phyloP scores from a whole-genome alignment of 441 rosid species.

The Syzygium malaccense region DNA sequence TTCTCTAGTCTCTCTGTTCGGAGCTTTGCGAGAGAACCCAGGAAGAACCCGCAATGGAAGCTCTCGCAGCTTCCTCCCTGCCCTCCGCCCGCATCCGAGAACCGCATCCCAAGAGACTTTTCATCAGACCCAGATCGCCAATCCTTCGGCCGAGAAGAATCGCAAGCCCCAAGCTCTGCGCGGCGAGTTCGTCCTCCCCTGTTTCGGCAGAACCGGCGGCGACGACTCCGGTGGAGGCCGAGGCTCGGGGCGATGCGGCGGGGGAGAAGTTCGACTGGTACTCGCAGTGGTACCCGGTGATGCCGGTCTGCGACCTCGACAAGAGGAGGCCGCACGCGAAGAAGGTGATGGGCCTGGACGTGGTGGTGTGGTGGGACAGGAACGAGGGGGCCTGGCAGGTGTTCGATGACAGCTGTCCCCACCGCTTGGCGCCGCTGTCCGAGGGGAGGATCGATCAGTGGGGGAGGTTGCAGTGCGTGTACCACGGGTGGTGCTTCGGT shows the following conservation, averaged over 20 bases:
- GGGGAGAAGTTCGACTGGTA: slow-evolving; percentile 67
- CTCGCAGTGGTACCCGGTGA: slow-evolving; percentile 68
- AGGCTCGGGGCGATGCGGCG: slow-evolving; percentile 13
- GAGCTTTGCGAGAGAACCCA: neutral
- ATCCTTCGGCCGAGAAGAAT: slow-evolving; percentile 3
- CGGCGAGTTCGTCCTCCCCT: slow-evolving; percentile 25
- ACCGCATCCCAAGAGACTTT: slow-evolving; percentile 5
- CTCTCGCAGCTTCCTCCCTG: slow-evolving; percentile 28
- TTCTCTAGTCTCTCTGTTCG: neutral
- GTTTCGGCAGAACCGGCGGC: slow-evolving; percentile 14
- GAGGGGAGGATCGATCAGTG: slow-evolving; percentile 87
- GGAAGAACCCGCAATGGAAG: slow-evolving; percentile 30
- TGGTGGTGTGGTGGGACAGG: slow-evolving; percentile 93
- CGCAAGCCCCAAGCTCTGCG: slow-evolving; percentile 17
- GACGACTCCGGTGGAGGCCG: slow-evolving; percentile 16
- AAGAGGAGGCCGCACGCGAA: slow-evolving; percentile 69
- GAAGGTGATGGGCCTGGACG: slow-evolving; percentile 71
- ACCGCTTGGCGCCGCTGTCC: slow-evolving; percentile 80
- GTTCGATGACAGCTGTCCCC: slow-evolving; percentile 76
- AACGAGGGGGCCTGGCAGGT: slow-evolving; percentile 76
- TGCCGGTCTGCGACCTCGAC: slow-evolving; percentile 80
- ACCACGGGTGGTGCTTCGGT: slow-evolving; percentile 86
- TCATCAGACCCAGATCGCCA: slow-evolving; percentile 15
- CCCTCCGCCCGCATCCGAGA: slow-evolving; percentile 18
- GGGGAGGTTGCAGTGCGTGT: slow-evolving; percentile 91